phyloP scores from a whole-genome alignment of 345 rosid genomes.

The Viola odorata region DNA sequence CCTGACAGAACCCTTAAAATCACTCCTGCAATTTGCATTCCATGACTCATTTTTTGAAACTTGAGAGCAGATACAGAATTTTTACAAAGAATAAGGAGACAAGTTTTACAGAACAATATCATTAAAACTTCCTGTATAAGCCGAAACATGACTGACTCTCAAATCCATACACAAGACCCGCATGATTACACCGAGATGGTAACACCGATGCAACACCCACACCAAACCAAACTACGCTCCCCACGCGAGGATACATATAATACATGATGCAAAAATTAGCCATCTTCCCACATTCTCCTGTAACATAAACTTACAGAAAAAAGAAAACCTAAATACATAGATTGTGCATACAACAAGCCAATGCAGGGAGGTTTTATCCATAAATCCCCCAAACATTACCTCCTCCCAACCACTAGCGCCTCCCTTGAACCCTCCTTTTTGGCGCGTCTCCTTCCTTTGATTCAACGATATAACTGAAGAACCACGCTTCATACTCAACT shows the following conservation, averaged over 20 bases:
- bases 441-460: constrained; percentile 16
- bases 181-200: constrained; percentile 12
- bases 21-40: no score
- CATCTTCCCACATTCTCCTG: constrained; percentile 24
- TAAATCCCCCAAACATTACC: constrained; percentile 7
- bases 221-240: constrained; percentile 26
- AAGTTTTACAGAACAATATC: background rate
- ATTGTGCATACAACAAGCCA: constrained; percentile 19
- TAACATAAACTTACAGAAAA: constrained; percentile 14
- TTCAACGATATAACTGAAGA: constrained; percentile 23
- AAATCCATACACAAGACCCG: constrained; percentile 31
- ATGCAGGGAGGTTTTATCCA: constrained; percentile 9
- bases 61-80: background rate
- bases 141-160: constrained; percentile 25
- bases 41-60: no score
- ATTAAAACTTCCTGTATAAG: constrained; percentile 24
- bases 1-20: no score
- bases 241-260: constrained; percentile 13
- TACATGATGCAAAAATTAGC: constrained; percentile 24
- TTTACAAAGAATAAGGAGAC: background rate
- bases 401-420: constrained; percentile 5
- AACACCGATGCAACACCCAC: constrained; percentile 28
- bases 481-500: constrained; percentile 1
- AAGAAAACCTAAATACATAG: constrained; percentile 30
- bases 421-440: constrained; percentile 12